These are phyloP conservation scores for Asterionellopsis glacialis DNA, from an alignment of 108 stramenopile genomes.

Conservation along the genomic window DNA sequence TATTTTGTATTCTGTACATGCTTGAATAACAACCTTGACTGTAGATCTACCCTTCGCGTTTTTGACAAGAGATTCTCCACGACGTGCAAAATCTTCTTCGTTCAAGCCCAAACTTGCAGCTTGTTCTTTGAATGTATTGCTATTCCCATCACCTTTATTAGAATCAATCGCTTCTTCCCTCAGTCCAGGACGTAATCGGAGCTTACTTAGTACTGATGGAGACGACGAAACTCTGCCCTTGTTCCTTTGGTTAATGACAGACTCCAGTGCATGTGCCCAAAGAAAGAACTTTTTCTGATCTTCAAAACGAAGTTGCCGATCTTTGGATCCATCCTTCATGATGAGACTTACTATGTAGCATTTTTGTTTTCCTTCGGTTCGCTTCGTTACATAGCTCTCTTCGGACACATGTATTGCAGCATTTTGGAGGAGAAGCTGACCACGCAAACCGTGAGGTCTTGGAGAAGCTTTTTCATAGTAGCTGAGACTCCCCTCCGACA, in stretches of 20 bases:
- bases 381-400: constrained; percentile 1
- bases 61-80: constrained; percentile 24
- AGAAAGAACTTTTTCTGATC: constrained; percentile 37
- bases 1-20: constrained; percentile 68
- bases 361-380: constrained; percentile 20
- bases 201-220: constrained; percentile 1
- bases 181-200: not conserved
- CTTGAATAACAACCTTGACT: constrained; percentile 55
- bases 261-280: constrained; percentile 59
- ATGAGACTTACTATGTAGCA: constrained; percentile 39
- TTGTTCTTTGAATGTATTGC: constrained; percentile 12
- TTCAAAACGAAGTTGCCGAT: constrained; percentile 52
- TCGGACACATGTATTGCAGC: constrained; percentile 39
- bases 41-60: constrained; percentile 23
- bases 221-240: constrained; percentile 4
- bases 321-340: constrained; percentile 40
- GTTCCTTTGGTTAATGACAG: constrained; percentile 15
- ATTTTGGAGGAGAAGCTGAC: constrained; percentile 43
- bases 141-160: not conserved
- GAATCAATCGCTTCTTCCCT: not conserved
- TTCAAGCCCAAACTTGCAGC: constrained; percentile 22
- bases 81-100: constrained; percentile 3
- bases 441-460: constrained; percentile 48
- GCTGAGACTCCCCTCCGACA: constrained; percentile 56
- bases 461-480: constrained; percentile 60